phyloP scores from a whole-genome alignment of 352 stramenopile species.

The Phytophthora pluvialis region DNA sequence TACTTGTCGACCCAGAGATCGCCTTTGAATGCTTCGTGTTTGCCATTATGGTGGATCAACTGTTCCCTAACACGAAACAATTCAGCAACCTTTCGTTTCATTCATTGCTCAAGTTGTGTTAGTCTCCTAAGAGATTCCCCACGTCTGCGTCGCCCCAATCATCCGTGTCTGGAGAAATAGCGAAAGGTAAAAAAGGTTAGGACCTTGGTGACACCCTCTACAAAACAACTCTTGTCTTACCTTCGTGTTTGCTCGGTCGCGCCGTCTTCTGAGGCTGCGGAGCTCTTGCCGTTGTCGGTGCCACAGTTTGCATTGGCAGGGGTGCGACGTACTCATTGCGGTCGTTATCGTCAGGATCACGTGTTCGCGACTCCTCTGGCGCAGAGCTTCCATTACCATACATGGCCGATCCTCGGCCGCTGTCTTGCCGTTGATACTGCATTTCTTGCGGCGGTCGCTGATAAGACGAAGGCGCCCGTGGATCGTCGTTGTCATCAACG shows the following conservation, averaged over 20 bases:
- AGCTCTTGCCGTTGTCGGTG: conserved; percentile 36
- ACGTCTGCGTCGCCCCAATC: conserved; percentile 86
- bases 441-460: conserved; percentile 34
- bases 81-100: conserved; percentile 8
- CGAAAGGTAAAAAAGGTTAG: conserved; percentile 8
- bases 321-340: conserved; percentile 52
- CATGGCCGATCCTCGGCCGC: conserved; percentile 15
- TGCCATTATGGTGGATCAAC: conserved; percentile 15
- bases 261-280: conserved; percentile 40
- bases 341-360: conserved; percentile 37
- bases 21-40: conserved; percentile 25
- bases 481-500: conserved; percentile 25
- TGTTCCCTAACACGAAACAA: conserved; percentile 22
- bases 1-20: conserved; percentile 1
- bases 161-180: conserved; percentile 53
- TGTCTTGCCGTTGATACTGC: conserved; percentile 37
- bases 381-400: conserved; percentile 35
- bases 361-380: conserved; percentile 22
- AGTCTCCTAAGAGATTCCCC: conserved; percentile 77
- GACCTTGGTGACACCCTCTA: too few relatives aligned
- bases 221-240: conserved; percentile 35
- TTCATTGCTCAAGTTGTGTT: conserved; percentile 10
- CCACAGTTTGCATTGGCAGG: conserved; percentile 41
- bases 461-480: conserved; percentile 21
- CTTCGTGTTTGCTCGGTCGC: conserved; percentile 58